Evolutionary conservation across 345 rosid species (phyloP).

Genomic region (Firmiana major): DNA sequence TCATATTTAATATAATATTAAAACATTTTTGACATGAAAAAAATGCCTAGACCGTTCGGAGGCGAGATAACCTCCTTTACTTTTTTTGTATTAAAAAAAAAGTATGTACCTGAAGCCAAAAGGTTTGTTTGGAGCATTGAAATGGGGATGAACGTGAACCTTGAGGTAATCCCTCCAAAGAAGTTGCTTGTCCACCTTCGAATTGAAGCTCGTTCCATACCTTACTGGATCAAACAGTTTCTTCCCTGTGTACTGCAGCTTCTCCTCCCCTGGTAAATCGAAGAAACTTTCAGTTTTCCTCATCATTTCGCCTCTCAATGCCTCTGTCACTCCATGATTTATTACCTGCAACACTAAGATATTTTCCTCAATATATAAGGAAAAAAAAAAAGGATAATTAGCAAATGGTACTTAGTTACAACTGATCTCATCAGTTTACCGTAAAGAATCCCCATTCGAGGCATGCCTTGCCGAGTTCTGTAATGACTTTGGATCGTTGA

Average conservation of each 20-base stretch:
- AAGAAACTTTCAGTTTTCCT: slow-evolving; percentile 23
- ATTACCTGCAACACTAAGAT: slow-evolving; percentile 16
- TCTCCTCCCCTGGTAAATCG: slow-evolving; percentile 27
- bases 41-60: no score
- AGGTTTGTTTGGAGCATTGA: slow-evolving; percentile 32
- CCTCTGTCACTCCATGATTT: slow-evolving; percentile 34
- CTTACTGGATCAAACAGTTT: slow-evolving; percentile 32
- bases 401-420: background rate
- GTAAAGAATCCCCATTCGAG: slow-evolving; percentile 55
- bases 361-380: no score
- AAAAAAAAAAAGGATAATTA: background rate
- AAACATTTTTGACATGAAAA: no score
- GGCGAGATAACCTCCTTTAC: no score
- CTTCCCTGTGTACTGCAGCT: slow-evolving; percentile 29
- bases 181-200: background rate
- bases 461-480: slow-evolving; percentile 45
- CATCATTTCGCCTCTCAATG: slow-evolving; percentile 23
- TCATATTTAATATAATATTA: no score
- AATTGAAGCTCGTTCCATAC: slow-evolving; percentile 39
- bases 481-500: slow-evolving; percentile 29
- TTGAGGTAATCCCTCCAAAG: slow-evolving; percentile 49
- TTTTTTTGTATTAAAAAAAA: no score
- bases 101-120: slow-evolving; percentile 38
- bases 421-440: slow-evolving; percentile 11
- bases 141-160: slow-evolving; percentile 39